phyloP scores from a whole-genome alignment of 108 stramenopile genomes.

The Cyclostephanos tholiformis region DNA sequence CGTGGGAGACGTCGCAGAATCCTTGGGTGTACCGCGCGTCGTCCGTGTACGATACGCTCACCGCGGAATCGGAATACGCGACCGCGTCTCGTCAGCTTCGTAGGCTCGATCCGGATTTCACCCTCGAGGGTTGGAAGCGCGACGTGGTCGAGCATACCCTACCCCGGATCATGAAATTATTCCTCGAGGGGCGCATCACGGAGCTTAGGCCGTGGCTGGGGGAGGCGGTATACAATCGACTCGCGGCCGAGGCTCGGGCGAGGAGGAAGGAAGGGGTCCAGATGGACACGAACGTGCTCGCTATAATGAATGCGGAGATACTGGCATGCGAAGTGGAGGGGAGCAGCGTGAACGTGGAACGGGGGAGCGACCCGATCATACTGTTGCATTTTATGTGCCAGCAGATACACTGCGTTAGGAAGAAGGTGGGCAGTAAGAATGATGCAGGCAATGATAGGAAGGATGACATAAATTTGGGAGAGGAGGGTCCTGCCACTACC shows the following conservation, averaged over 20 bases:
- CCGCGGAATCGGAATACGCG: slow-evolving; percentile 94
- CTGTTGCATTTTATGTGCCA: slow-evolving; percentile 96
- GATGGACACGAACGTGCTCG: slow-evolving; percentile 93
- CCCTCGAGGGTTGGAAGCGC: slow-evolving; percentile 86
- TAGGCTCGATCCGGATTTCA: slow-evolving; percentile 94
- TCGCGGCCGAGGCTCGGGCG: slow-evolving; percentile 87
- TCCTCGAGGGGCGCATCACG: slow-evolving; percentile 85
- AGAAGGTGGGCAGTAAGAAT: slow-evolving; percentile 80
- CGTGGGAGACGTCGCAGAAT: slow-evolving; percentile 99
- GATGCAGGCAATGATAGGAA: slow-evolving; percentile 38
- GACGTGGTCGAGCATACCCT: slow-evolving; percentile 90
- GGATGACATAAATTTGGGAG: slow-evolving; percentile 25
- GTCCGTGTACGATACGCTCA: slow-evolving; percentile 94
- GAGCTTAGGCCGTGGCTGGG: slow-evolving; percentile 89
- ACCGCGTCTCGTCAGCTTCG: slow-evolving; percentile 89
- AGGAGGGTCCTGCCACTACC: background rate
- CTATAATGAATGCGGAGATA: slow-evolving; percentile 94
- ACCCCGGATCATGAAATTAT: slow-evolving; percentile 90
- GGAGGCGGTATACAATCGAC: slow-evolving; percentile 86
- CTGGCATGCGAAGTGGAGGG: slow-evolving; percentile 80
- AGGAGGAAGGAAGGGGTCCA: slow-evolving; percentile 90
- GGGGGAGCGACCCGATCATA: slow-evolving; percentile 88
- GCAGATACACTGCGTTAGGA: slow-evolving; percentile 98
- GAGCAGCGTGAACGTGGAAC: slow-evolving; percentile 66
- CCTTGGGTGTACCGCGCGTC: slow-evolving; percentile 97